Evolutionary conservation across 148 eudicot species (phyloP).

Genomic region (Camellia lanceoleosa): DNA sequence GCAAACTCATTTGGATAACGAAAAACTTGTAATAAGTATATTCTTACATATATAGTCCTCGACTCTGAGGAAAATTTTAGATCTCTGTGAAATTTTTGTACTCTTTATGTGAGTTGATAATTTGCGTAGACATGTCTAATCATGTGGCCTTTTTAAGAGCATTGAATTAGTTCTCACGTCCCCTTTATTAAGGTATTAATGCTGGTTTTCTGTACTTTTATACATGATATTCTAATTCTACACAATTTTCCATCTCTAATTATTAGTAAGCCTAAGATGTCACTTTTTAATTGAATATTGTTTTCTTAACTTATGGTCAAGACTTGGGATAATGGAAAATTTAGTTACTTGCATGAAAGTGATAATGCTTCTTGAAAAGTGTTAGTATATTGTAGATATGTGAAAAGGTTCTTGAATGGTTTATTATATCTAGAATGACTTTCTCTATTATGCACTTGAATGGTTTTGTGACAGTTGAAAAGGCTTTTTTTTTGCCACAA

Average conservation of each 20-base stretch:
- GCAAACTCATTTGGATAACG: neutral
- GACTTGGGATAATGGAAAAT: neutral
- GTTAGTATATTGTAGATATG: neutral
- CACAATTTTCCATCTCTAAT: neutral
- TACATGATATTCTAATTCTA: neutral
- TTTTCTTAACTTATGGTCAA: slow-evolving; percentile 1
- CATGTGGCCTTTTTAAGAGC: slow-evolving; percentile 64
- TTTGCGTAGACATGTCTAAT: slow-evolving; percentile 75
- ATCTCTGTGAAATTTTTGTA: slow-evolving; percentile 12
- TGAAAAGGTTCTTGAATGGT: neutral
- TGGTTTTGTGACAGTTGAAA: too few relatives aligned
- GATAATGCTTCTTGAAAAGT: neutral
- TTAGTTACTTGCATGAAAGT: neutral
- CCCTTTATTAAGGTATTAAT: slow-evolving; percentile 71
- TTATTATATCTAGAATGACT: neutral
- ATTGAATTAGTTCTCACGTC: slow-evolving; percentile 84
- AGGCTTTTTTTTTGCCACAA: too few relatives aligned
- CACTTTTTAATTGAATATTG: neutral
- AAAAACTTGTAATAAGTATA: neutral
- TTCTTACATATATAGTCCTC: neutral
- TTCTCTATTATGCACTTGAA: neutral
- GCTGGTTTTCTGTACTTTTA: slow-evolving; percentile 2
- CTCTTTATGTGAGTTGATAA: too few relatives aligned
- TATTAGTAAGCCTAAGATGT: neutral
- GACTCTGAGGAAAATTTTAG: neutral